A percentile compares a stretch with the other conserved stretches of the same genome.
Evolutionary conservation across 208 protist species (phyloP).

Genomic region (Giardia muris): DNA sequence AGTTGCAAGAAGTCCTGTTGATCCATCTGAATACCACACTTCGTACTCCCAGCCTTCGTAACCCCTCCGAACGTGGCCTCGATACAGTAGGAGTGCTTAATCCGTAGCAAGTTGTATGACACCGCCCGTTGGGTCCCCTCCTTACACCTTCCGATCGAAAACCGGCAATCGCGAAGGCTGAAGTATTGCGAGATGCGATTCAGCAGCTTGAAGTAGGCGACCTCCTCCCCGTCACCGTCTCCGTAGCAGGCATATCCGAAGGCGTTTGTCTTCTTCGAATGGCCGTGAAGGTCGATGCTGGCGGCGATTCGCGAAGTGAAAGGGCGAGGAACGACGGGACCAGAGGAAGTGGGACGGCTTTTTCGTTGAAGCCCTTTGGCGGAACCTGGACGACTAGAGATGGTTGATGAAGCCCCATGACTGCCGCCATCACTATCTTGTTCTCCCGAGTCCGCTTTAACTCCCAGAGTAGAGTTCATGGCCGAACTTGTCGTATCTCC

Average conservation of each 20-base stretch:
- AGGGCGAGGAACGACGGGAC: neutral
- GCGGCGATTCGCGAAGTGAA: slow-evolving; percentile 23
- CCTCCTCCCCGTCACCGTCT: neutral
- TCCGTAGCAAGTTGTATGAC: neutral
- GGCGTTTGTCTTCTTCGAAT: slow-evolving; percentile 48
- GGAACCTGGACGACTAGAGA: too few relatives aligned
- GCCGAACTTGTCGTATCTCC: slow-evolving; percentile 14
- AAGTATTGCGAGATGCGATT: neutral
- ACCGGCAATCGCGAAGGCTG: neutral
- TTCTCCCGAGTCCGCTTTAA: neutral
- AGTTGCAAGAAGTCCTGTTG: neutral
- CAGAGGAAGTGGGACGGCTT: neutral
- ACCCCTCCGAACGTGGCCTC: neutral
- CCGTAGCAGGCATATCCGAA: slow-evolving; percentile 46
- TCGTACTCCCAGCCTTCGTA: neutral
- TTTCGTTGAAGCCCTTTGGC: neutral
- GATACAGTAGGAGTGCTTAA: slow-evolving; percentile 14
- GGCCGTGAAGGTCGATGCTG: slow-evolving; percentile 51
- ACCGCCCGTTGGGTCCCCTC: neutral
- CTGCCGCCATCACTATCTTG: neutral
- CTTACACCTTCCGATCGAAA: neutral
- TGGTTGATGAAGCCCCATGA: too few relatives aligned
- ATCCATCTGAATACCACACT: neutral
- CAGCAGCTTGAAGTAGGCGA: neutral
- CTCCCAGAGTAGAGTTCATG: neutral